Conservation (phyloP, 495 filamentous ascomycete genomes). For the Annulohypoxylon nitens region DNA sequence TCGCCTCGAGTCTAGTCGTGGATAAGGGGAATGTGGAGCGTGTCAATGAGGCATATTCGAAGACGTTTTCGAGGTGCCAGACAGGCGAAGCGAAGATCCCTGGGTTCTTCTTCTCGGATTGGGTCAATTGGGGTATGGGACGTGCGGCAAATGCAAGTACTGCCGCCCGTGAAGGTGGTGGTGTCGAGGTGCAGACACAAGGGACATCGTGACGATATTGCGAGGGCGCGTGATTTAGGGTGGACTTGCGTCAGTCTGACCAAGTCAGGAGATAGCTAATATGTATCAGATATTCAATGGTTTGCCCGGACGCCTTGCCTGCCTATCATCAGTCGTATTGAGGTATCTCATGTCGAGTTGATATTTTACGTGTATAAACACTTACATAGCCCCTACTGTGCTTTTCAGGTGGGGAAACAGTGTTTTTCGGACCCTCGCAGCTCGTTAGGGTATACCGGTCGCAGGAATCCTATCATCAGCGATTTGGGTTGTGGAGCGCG, state of each 20-base stretch:
- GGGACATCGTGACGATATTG: neutral
- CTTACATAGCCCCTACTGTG: no score
- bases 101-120: slow-evolving; percentile 64
- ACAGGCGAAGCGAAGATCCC: slow-evolving; percentile 62
- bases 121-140: slow-evolving; percentile 70
- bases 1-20: slow-evolving; percentile 59
- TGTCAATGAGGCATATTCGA: slow-evolving; percentile 57
- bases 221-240: neutral
- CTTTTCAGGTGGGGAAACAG: no score
- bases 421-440: no score
- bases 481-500: no score
- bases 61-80: slow-evolving; percentile 60
- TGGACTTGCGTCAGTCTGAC: no score
- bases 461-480: no score
- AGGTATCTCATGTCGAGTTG: no score
- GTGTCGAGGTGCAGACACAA: neutral
- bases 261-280: neutral
- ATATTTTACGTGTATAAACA: no score
- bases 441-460: no score
- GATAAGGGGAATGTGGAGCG: slow-evolving; percentile 51
- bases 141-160: slow-evolving; percentile 52
- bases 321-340: no score
- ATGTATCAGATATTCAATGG: neutral
- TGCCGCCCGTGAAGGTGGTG: neutral
- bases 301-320: no score